Base-by-base conservation (phyloP, 2,329 filamentous ascomycete genomes). In the Myriosclerotinia duriaeana region DNA sequence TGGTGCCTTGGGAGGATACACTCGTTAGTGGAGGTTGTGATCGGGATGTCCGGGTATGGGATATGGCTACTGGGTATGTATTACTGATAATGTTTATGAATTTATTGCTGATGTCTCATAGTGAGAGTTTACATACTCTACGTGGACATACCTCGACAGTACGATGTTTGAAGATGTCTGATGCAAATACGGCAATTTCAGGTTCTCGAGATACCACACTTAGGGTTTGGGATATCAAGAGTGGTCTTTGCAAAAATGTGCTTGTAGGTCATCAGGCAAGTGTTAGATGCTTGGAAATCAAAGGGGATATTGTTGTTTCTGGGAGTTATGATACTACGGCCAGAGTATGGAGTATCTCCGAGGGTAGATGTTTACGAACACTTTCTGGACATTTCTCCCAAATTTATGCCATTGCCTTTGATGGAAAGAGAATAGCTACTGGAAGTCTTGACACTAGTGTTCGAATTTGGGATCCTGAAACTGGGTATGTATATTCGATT, bases 401-500 rank as follows among this genome's bases (percentile, higher is more conserved):
- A 77, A 99, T 99, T 67, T 99, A 99, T 77, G 95, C 95, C 26
- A 96, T 99, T 76, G 95, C 95, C 1, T 99, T 98, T 78, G 95
- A 99, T 76, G 95, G 95, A 50, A 89, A 89, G 72, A 87, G 93
- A 70, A 93, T 99, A 67, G 94, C 96, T 46, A 99, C 95, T 12
- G 95, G 95, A 62, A 97, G 93, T 78, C 81, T 99, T 69, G 95
- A 99, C 78, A 99, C 95, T 4, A 97, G 94, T 73, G 94, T 99
- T 36, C 85, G 95, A 70, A 96, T 99, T 69, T 99, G 95, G 95
- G 93, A 99, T 81, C 92, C 92, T 36, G 87, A 84, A 60, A 92
- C 92, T 73, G 93, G 93, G 89, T 91, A 82, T 79, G 88, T 81
- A 53, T 63, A 42, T 38, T 44, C 6, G 3, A 40, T 64, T 36